Evolutionary conservation across 2,329 filamentous ascomycete species (phyloP), one percentile per base, ranked within the genome.

Genomic region (Leptographium lundbergii): DNA sequence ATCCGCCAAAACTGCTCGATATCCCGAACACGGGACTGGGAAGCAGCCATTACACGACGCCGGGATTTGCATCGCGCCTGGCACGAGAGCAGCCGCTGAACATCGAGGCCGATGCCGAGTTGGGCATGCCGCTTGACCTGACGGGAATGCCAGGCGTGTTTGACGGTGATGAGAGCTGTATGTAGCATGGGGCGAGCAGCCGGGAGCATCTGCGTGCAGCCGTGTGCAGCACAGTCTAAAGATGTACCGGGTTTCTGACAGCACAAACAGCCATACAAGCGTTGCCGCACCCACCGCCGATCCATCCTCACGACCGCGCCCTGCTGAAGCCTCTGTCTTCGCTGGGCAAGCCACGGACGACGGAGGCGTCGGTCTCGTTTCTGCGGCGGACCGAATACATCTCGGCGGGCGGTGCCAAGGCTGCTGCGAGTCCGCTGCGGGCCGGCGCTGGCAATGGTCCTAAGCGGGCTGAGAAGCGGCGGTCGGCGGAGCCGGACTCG

Each of bases 361-460:
- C 83, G 62, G 87, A 89, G 63, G 79, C 86, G 22, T 86, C 87
- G 63, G 90, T 96, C 58, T 96, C 90, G 63, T 99, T 99, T 80
- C 81, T 99, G 65, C 89, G 94, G 60, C 85, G 92, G 67, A 97
- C 94, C 59, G 94, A 99, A 72, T 97, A 97, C 74, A 96, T 96
- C 68, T 89, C 88, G 13, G 82, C 81, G 4, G 74, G 75, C 25
- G 75, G 74, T 34, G 69, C 75, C 6, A 83, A 82, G 67, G 70
- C 70, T 29, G 69, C 39, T 1, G 24, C 36, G 1, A 54, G 53
- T 11, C 57, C 57, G 13, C 55, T 61, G 54, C 62, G 61, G 32
- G 25, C 60, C 4, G 52, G 32, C 14, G 36, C 50, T 6, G 60
- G 63, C 13, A 57, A 39, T 7, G 34, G 32, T 13, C n/a, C 69